Percentiles rank a stretch among this genome's conserved stretches.
phyloP scores from a whole-genome alignment of 2,329 filamentous ascomycete species.

The Ascosphaera pollenicola region DNA sequence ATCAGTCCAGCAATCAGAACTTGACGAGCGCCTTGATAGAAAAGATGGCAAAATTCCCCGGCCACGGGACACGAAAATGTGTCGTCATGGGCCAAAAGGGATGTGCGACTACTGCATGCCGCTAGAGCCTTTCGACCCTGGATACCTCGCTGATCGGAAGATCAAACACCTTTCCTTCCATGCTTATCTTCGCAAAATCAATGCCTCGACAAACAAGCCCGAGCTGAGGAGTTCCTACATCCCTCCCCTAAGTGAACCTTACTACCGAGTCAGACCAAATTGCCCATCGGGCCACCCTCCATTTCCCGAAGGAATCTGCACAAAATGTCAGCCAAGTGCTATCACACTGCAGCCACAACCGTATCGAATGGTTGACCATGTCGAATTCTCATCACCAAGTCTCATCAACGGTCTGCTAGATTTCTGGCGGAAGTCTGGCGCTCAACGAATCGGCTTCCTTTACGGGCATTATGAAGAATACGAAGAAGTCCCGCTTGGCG shows the following conservation, averaged over 20 bases:
- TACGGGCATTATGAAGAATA: conserved; percentile 88
- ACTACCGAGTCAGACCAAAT: conserved; percentile 67
- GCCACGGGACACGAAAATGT: conserved; percentile 61
- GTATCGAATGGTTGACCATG: conserved; percentile 95
- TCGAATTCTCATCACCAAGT: conserved; percentile 72
- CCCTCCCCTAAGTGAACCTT: conserved; percentile 80
- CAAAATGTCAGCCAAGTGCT: conserved; percentile 91
- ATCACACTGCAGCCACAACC: conserved; percentile 86
- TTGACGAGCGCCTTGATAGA: conserved; percentile 74
- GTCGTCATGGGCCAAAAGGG: conserved; percentile 82
- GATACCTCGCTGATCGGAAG: conserved; percentile 82
- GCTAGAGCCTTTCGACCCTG: conserved; percentile 75
- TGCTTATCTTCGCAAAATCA: conserved; percentile 81
- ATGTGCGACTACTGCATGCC: conserved; percentile 99
- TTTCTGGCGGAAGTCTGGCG: conserved; percentile 70
- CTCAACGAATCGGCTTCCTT: conserved; percentile 69
- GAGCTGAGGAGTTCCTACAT: conserved; percentile 90
- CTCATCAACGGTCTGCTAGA: conserved; percentile 81
- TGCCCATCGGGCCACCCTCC: conserved; percentile 83
- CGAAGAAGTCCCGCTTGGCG: conserved; percentile 71
- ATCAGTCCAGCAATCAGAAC: conserved; percentile 60
- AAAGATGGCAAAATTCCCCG: conserved; percentile 74
- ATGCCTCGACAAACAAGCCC: conserved; percentile 87
- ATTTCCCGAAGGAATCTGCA: conserved; percentile 94
- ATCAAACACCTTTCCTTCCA: conserved; percentile 98